Base-by-base conservation (phyloP, 495 filamentous ascomycete species). In the Oleoguttula mirabilis region DNA sequence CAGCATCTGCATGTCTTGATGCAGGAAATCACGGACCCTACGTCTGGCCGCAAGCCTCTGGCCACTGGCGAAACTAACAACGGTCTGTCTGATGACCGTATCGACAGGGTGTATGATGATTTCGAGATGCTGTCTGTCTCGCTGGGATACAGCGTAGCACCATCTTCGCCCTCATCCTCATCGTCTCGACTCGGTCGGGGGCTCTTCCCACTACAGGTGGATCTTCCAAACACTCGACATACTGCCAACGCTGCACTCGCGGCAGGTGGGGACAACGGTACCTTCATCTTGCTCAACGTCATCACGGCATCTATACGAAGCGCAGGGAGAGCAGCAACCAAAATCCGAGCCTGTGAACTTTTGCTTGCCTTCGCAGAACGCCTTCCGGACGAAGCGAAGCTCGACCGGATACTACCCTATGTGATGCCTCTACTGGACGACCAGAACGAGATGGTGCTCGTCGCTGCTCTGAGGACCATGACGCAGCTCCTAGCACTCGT, bases 101-200 rank as follows among this genome's bases (percentile, higher is more conserved):
- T 99, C 43, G 86, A 96, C 53, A 71, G 85, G 42, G 75, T 96
- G 3, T 94, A 81, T 61, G 71, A 80, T 41, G 92, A 99, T 52
- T 99, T 95, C 65, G 92, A 99, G 57, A 95, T 96, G 60, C 90
- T 99, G 46, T 82, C 88, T 0, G 90, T 88, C 55, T 90, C 93
- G 47, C 73, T 99, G 2, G 86, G 83, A 7, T 83, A 84, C 41
- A 69, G 71, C 20, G n/a, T n/a, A n/a, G n/a, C n/a, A n/a, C 56
- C 60, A 32, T 24, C 52, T 5, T 43, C 51, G 41, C 10, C 15
- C 23, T 3, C 11, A 5, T 12, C 22, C 47, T 32, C 41, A 12
- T 46, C 45, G 11, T 46, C 55, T 4, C 60, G 49, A 14, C 55
- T 67, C 21, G 62, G 61, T 0, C 58, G 62, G 16, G 58, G 61